Conservation (phyloP, 2,329 filamentous ascomycete species). For the Aphanocladium album region DNA sequence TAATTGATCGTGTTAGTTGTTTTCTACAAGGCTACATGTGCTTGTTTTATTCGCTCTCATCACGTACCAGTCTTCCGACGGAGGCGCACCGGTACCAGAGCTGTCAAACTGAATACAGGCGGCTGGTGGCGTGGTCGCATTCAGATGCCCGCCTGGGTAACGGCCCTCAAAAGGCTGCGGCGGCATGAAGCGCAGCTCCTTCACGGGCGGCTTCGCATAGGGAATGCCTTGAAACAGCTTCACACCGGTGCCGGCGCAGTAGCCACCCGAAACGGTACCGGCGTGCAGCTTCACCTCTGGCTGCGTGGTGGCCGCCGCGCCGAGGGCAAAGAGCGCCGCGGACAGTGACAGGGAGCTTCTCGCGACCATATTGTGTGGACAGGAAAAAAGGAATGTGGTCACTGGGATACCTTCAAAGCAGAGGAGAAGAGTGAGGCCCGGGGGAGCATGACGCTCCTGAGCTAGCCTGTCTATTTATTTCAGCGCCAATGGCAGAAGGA, state of each 20-base stretch:
- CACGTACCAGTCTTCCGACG: slow-evolving; percentile 17
- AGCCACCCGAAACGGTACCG: neutral
- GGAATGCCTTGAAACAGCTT: slow-evolving; percentile 12
- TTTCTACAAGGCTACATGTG: neutral
- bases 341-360: neutral
- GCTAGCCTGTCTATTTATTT: too few species aligned
- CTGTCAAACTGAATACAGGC: slow-evolving; percentile 15
- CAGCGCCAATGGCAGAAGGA: neutral
- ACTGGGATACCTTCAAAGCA: neutral
- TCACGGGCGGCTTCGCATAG: neutral
- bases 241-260: neutral
- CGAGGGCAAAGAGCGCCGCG: neutral
- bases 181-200: neutral
- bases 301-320: too few species aligned
- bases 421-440: too few species aligned
- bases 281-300: neutral
- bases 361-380: neutral
- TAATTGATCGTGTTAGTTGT: neutral
- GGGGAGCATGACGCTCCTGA: neutral
- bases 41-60: neutral
- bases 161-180: neutral
- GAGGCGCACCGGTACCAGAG: neutral
- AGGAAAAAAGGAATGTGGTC: neutral
- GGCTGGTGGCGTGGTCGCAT: slow-evolving; percentile 14
- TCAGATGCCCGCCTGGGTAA: slow-evolving; percentile 3